Evolutionary conservation across 371 early-diverging fungal genomes (phyloP).

Genomic region (Batrachochytrium dendrobatidis): DNA sequence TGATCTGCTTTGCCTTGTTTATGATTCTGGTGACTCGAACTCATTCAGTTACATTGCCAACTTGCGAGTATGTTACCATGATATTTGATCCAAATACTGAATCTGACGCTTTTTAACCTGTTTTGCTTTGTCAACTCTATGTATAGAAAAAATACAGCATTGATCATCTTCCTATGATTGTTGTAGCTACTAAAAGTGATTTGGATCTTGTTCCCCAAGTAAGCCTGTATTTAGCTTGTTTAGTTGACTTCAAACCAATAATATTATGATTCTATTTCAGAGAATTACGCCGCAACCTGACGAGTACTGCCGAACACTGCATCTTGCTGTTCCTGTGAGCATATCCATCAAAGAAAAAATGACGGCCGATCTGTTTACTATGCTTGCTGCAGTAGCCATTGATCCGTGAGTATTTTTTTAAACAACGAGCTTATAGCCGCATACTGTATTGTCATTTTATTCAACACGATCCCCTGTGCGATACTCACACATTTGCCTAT

Average conservation of each 20-base stretch:
- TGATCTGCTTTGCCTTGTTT: constrained; percentile 88
- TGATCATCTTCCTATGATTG: constrained; percentile 76
- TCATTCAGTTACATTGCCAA: constrained; percentile 87
- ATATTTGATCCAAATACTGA: background rate
- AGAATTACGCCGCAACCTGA: constrained; percentile 81
- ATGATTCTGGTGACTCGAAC: constrained; percentile 86
- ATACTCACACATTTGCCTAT: background rate
- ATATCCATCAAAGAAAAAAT: constrained; percentile 79
- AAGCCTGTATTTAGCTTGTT: constrained; percentile 9
- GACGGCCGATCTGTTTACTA: constrained; percentile 80
- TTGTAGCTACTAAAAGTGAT: constrained; percentile 92
- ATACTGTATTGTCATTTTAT: background rate
- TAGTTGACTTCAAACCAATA: background rate
- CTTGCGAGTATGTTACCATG: constrained; percentile 55
- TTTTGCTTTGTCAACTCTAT: background rate
- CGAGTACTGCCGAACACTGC: constrained; percentile 79
- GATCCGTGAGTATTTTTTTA: constrained; percentile 54
- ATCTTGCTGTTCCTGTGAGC: constrained; percentile 77
- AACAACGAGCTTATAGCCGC: background rate
- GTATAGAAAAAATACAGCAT: constrained; percentile 66
- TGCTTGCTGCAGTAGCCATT: constrained; percentile 78
- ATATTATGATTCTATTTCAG: constrained; percentile 28
- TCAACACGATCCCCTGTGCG: background rate
- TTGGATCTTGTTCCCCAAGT: constrained; percentile 77
- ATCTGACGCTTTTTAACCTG: background rate